Evolutionary conservation across 306 rosid species (phyloP), one percentile per base, ranked within the genome.

Genomic region (Vigna angularis): DNA sequence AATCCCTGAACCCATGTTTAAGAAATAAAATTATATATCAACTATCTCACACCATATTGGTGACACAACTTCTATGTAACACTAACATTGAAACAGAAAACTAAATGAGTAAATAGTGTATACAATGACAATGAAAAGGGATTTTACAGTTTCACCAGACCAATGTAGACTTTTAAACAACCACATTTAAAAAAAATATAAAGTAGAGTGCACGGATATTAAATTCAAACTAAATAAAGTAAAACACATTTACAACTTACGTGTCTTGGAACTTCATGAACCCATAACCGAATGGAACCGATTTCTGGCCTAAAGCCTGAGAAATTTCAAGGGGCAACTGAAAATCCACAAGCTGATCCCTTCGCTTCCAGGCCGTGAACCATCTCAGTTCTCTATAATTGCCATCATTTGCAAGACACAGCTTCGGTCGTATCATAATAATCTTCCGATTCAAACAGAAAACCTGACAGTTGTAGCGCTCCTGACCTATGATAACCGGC

Each of bases 401-500:
- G 45, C 98, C 98, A 87, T 95, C 99, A 64, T 95, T 95, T 55
- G 98, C 99, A 61, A 95, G 98, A 88, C 93, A 89, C 98, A 95
- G 89, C 71, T 95, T 95, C 0, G 99, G 94, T 32, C 96, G 85
- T 70, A 95, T 89, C 97, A 93, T 93, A 30, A 95, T 75, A 79
- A 93, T 93, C 86, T 75, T 93, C 15, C 97, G 83, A 77, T 95
- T 90, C 26, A 87, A 76, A 81, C 98, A 93, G 2, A 95, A 36
- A 78, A 93, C 87, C 61, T 95, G 99, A 72, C 98, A 91, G 58
- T 95, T 95, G 61, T 95, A 95, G 34, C 99, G 89, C 91, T 95
- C 99, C 0, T 94, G 89, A 45, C 72, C 99, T 68, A 85, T 87
- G 78, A 95, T 88, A 76, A 95, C 73, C 26, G 99, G 99, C 98